These are phyloP conservation scores for Pestalotiopsis sp. DNA, from an alignment of 2,329 filamentous ascomycete species.

Conservation along the genomic window DNA sequence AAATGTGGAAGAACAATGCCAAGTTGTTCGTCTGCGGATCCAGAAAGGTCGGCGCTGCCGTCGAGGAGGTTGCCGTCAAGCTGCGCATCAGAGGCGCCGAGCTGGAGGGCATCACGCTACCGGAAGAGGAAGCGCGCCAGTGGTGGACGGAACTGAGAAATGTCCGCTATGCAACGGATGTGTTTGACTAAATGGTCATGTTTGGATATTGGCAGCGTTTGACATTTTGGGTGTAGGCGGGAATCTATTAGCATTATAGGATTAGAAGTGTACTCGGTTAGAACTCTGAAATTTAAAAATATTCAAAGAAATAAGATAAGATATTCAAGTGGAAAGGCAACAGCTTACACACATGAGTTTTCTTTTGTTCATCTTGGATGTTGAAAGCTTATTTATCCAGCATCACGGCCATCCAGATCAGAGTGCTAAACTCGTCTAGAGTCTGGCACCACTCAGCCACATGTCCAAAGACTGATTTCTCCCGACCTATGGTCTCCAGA, in stretches of 20 bases:
- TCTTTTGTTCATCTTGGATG: neutral
- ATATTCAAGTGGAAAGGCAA: too few relatives aligned
- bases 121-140: slow-evolving; percentile 22
- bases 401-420: slow-evolving; percentile 31
- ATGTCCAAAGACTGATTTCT: slow-evolving; percentile 13
- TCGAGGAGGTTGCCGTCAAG: slow-evolving; percentile 33
- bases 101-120: slow-evolving; percentile 11
- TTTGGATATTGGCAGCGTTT: neutral
- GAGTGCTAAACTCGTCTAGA: slow-evolving; percentile 27
- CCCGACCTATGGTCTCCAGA: neutral
- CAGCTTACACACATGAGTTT: neutral
- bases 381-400: slow-evolving; percentile 25
- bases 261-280: neutral
- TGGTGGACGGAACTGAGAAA: slow-evolving; percentile 24
- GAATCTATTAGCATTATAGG: neutral
- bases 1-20: slow-evolving; percentile 29
- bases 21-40: slow-evolving; percentile 61
- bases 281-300: neutral
- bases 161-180: slow-evolving; percentile 38
- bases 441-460: slow-evolving; percentile 28
- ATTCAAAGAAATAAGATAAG: too few relatives aligned
- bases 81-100: slow-evolving; percentile 27
- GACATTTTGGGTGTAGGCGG: neutral
- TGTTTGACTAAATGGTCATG: slow-evolving; percentile 28
- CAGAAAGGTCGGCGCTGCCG: slow-evolving; percentile 35